phyloP scores from a whole-genome alignment of 306 rosid species.

The Pachyrhizus erosus region DNA sequence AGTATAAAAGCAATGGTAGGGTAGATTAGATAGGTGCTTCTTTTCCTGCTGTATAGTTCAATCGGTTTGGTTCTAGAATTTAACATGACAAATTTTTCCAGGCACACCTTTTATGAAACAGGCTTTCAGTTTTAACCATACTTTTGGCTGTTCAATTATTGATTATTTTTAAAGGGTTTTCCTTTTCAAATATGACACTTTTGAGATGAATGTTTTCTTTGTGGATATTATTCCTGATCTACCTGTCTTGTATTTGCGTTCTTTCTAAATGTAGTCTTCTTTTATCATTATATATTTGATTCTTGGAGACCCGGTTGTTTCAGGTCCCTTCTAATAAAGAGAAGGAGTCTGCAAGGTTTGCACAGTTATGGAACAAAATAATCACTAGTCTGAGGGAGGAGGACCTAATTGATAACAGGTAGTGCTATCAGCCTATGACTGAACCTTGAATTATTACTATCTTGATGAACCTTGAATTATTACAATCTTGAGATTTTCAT shows the following conservation, averaged over 20 bases:
- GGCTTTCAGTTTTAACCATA: neutral
- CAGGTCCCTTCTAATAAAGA: constrained; percentile 70
- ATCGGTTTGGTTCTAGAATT: constrained; percentile 16
- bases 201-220: neutral
- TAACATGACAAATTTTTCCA: neutral
- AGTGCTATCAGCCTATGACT: constrained; percentile 18
- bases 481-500: constrained; percentile 4
- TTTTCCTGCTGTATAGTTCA: neutral
- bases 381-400: constrained; percentile 91
- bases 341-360: constrained; percentile 83
- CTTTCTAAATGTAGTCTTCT: neutral
- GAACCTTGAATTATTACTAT: constrained; percentile 23
- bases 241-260: neutral
- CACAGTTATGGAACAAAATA: constrained; percentile 93
- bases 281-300: constrained; percentile 20
- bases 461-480: constrained; percentile 24
- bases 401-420: constrained; percentile 89
- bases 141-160: neutral
- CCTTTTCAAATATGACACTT: neutral
- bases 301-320: constrained; percentile 33
- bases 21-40: neutral
- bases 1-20: constrained; percentile 6
- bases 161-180: neutral
- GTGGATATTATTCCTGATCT: constrained; percentile 6
- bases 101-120: neutral